Evolutionary conservation across 73 alveolate genomes (phyloP), one percentile per base, ranked within the genome.

Genomic region (Paramecium caudatum): DNA sequence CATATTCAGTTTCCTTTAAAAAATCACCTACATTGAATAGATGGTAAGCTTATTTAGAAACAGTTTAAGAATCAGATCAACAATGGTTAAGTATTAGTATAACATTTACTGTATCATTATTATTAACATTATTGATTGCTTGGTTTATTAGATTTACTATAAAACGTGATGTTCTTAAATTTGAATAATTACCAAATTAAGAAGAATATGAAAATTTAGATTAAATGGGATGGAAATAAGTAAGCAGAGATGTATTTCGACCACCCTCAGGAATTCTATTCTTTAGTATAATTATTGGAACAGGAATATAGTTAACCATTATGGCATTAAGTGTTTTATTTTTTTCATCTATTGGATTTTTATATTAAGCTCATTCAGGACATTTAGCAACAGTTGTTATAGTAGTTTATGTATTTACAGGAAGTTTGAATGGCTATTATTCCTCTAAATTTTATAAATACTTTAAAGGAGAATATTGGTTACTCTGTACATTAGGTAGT

Each of bases 151-250:
- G 88, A 74, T 43, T 74, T 23, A 41, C 47, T 0, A 74, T 74
- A 27, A 74, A 19, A 21, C 17, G 88, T 39, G 88, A 74, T 9
- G 47, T 74, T 2, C 34, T 74, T 3, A 74, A 74, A 74, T 74
- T 74, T 41, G 88, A 74, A 74, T 30, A 41, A 1, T 45, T 74
- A 15, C 88, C 88, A 6, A 15, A 74, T 17, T 30, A 74, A 9
- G 47, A 65, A 21, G 30, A 10, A 27, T 63, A 74, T 74, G 47
- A 8, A 1, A 34, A 34, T 19, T 36, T 74, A 16, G 87, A 45
- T 27, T 93, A 90, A 16, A 63, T 91, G 46, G 94, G 94, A 49
- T 90, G 94, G 94, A 90, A 90, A 90, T 83, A 90, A 55, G 84
- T 90, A 10, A 80, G 86, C 43, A 91, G 94, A 43, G 94, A 90